Conservation (phyloP, 371 early-diverging fungal genomes). For the Fennellomyces sp. region DNA sequence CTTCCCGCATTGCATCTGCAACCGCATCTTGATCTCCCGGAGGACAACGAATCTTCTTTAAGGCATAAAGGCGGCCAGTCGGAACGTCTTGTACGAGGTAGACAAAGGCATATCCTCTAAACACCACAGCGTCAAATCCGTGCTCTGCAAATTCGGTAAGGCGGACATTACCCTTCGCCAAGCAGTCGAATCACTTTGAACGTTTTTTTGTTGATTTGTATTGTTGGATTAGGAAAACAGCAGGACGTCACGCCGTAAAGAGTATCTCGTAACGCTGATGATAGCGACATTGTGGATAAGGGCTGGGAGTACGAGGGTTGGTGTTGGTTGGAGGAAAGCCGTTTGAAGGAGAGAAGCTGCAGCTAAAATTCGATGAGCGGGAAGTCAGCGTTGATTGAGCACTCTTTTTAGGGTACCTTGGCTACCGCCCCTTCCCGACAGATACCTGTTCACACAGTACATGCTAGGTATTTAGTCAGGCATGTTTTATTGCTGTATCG, state of each 20-base stretch:
- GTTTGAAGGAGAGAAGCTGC: not conserved
- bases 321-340: not conserved
- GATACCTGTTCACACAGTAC: too few relatives aligned
- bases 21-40: slow-evolving; percentile 55
- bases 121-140: too few relatives aligned
- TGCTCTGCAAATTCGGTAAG: too few relatives aligned
- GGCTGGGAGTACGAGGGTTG: not conserved
- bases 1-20: slow-evolving; percentile 68
- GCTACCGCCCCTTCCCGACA: too few relatives aligned
- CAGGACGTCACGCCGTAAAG: slow-evolving; percentile 54
- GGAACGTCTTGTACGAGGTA: slow-evolving; percentile 63
- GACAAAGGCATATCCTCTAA: slow-evolving; percentile 76
- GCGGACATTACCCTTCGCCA: slow-evolving; percentile 72
- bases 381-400: too few relatives aligned
- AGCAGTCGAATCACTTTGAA: slow-evolving; percentile 60
- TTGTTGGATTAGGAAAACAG: slow-evolving; percentile 62
- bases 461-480: too few relatives aligned
- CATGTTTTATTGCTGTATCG: too few relatives aligned
- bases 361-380: too few relatives aligned
- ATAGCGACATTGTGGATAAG: slow-evolving; percentile 17
- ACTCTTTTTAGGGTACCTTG: too few relatives aligned
- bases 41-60: slow-evolving; percentile 73
- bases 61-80: slow-evolving; percentile 54
- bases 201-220: slow-evolving; percentile 56
- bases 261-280: slow-evolving; percentile 38